Conservation (phyloP, 495 filamentous ascomycete genomes). For the Aspergillus wentii region DNA sequence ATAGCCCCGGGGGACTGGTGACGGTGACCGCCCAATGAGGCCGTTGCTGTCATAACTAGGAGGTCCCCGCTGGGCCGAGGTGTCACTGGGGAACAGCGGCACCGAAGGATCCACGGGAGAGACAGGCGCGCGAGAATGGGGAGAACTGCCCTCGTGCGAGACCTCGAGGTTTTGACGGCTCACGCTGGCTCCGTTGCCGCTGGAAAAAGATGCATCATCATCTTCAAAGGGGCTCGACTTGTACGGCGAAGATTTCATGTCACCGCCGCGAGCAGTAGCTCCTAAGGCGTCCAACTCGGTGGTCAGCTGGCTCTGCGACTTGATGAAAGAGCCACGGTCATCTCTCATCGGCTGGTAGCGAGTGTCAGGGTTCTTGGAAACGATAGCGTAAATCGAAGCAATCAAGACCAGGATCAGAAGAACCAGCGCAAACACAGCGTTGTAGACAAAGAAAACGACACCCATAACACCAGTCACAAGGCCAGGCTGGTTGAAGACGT, state of each 20-base stretch:
- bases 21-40: conserved; percentile 23
- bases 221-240: conserved; percentile 71
- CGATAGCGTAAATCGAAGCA: conserved; percentile 74
- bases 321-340: conserved; percentile 96
- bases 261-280: conserved; percentile 86
- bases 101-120: conserved; percentile 62
- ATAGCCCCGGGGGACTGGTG: conserved; percentile 29
- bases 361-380: conserved; percentile 92
- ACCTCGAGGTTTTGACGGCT: conserved; percentile 25
- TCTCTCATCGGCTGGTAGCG: conserved; percentile 97
- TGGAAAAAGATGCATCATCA: conserved; percentile 65
- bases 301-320: conserved; percentile 85
- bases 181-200: conserved; percentile 33
- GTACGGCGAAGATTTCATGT: conserved; percentile 63
- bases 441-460: conserved; percentile 88
- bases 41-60: conserved; percentile 30
- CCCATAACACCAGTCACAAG: conserved; percentile 92
- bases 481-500: conserved; percentile 78
- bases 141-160: conserved; percentile 5
- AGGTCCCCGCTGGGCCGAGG: conserved; percentile 25
- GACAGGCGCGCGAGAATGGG: conserved; percentile 11
- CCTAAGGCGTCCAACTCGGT: conserved; percentile 92
- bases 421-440: conserved; percentile 81
- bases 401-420: conserved; percentile 84
- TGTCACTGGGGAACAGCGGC: conserved; percentile 54